Evolutionary conservation across 169 alveolate genomes (phyloP).

Genomic region (Eimeria falciformis): DNA sequence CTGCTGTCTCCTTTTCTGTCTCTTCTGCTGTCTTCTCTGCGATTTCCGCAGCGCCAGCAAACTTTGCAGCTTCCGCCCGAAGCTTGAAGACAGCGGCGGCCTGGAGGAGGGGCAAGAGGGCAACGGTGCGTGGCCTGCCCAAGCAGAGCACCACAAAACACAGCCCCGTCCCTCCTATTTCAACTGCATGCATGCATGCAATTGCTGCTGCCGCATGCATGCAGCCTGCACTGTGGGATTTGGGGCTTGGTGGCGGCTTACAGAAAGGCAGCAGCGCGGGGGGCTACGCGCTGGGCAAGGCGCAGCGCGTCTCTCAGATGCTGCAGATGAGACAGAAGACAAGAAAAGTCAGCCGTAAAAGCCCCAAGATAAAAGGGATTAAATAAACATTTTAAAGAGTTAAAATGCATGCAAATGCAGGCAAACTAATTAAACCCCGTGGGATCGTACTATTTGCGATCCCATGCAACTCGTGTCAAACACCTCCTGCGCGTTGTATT

Average conservation of each 20-base stretch:
- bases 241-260: too few relatives aligned
- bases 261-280: constrained; percentile 63
- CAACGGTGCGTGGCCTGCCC: constrained; percentile 59
- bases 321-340: too few relatives aligned
- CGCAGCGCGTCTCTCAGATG: constrained; percentile 57
- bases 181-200: too few relatives aligned
- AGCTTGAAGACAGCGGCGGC: constrained; percentile 40
- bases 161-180: too few relatives aligned
- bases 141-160: too few relatives aligned
- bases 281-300: constrained; percentile 65
- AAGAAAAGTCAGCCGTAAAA: too few relatives aligned
- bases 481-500: constrained; percentile 60
- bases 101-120: constrained; percentile 48
- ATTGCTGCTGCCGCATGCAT: too few relatives aligned
- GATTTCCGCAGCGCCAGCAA: neutral
- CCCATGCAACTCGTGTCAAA: constrained; percentile 60
- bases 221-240: too few relatives aligned
- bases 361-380: too few relatives aligned
- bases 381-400: too few relatives aligned
- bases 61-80: neutral
- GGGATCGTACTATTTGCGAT: constrained; percentile 49
- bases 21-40: neutral
- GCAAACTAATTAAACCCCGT: too few relatives aligned
- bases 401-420: too few relatives aligned
- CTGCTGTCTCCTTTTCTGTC: neutral